phyloP scores from a whole-genome alignment of 192 early-diverging fungal genomes.

The Geosiphon pyriformis region DNA sequence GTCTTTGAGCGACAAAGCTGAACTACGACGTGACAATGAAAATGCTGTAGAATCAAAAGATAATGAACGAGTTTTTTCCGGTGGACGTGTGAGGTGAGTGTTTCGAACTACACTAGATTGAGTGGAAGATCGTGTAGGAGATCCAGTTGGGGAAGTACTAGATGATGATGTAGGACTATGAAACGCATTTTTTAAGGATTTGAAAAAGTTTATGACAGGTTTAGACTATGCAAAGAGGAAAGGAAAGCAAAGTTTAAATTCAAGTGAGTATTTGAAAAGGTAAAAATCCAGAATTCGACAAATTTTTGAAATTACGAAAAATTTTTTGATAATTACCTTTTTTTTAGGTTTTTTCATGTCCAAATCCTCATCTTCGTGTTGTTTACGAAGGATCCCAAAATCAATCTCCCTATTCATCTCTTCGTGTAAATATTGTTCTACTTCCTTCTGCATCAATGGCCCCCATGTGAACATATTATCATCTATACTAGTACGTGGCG shows the following conservation, averaged over 20 bases:
- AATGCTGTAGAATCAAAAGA: conserved; percentile 17
- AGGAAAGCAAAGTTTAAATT: no score
- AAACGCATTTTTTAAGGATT: conserved; percentile 23
- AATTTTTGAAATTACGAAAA: no score
- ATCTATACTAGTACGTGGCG: conserved; percentile 18
- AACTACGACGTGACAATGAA: conserved; percentile 6
- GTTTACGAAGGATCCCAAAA: conserved; percentile 20
- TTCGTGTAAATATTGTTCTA: conserved; percentile 25
- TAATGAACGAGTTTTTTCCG: conserved; percentile 8
- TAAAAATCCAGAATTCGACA: no score
- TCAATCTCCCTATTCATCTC: conserved; percentile 29
- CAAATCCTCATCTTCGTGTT: conserved; percentile 1
- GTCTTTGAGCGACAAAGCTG: conserved; percentile 12
- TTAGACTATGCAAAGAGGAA: no score
- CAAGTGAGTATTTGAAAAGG: no score
- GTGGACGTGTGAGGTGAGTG: conserved; percentile 12
- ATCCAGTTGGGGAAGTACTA: conserved; percentile 15
- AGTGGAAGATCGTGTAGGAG: conserved; percentile 7
- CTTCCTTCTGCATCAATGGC: conserved; percentile 17
- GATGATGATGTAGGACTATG: conserved; percentile 22
- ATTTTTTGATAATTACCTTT: conserved; percentile 17
- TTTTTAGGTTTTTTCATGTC: conserved; percentile 9
- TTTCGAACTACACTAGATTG: conserved; percentile 11
- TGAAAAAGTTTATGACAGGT: conserved; percentile 22
- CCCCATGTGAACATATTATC: conserved; percentile 19